Conservation (phyloP, 2,329 filamentous ascomycete species). For the Colletotrichum noveboracense region DNA sequence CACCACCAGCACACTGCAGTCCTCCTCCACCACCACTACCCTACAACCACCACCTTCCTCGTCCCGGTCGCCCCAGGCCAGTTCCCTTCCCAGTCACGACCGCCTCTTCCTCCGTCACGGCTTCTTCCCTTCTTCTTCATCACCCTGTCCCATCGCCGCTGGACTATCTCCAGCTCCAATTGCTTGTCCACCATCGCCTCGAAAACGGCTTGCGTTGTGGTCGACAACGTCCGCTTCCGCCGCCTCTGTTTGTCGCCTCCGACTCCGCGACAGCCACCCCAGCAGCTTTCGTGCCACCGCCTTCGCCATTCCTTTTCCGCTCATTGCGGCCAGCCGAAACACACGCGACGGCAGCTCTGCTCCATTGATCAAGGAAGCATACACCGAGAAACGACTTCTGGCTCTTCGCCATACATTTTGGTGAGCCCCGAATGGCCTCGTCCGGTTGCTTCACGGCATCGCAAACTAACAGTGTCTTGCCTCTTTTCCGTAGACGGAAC, state of each 20-base stretch:
- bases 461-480: background rate
- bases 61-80: slow-evolving; percentile 1
- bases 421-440: background rate
- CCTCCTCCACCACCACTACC: background rate
- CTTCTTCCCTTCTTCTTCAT: background rate
- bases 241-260: background rate
- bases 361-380: background rate
- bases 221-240: background rate
- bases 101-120: slow-evolving; percentile 10
- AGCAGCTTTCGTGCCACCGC: background rate
- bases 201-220: background rate
- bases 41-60: background rate
- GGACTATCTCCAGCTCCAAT: background rate
- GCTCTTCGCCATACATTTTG: background rate
- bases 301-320: background rate
- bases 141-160: background rate
- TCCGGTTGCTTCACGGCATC: background rate
- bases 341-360: background rate
- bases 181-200: background rate
- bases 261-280: background rate
- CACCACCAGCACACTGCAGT: background rate
- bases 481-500: background rate
- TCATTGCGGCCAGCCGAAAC: background rate
- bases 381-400: background rate
- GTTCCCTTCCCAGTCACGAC: slow-evolving; percentile 2